phyloP scores from a whole-genome alignment of 2,329 filamentous ascomycete genomes.

The Colletotrichum lindemuthianum region DNA sequence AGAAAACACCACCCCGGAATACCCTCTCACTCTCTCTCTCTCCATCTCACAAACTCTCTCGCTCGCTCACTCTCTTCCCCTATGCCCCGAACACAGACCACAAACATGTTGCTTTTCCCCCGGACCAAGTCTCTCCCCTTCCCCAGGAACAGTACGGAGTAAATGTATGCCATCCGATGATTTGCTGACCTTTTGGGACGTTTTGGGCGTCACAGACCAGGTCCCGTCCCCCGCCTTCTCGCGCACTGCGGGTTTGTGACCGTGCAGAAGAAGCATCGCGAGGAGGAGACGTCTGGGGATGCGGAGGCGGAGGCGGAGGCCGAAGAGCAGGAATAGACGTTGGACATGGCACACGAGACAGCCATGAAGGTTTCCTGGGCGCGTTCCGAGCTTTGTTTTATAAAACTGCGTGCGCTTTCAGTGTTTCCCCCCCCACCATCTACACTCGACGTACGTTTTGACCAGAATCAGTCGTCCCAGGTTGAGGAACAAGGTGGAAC shows the following conservation, averaged over 20 bases:
- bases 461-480: neutral
- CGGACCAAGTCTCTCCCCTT: too few species aligned
- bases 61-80: too few species aligned
- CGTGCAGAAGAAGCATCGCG: slow-evolving; percentile 17
- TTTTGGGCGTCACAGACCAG: slow-evolving; percentile 23
- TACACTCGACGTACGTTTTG: neutral
- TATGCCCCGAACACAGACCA: too few species aligned
- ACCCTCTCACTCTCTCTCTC: neutral
- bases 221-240: slow-evolving; percentile 28
- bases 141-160: too few species aligned
- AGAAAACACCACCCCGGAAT: slow-evolving; percentile 7
- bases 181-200: slow-evolving; percentile 12
- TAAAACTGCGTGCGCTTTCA: too few species aligned
- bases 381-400: slow-evolving; percentile 1
- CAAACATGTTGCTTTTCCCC: too few species aligned
- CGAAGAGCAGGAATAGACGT: slow-evolving; percentile 23
- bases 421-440: neutral
- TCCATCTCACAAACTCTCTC: too few species aligned
- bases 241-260: slow-evolving; percentile 23
- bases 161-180: slow-evolving; percentile 16
- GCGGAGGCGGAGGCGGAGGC: slow-evolving; percentile 9
- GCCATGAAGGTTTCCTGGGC: slow-evolving; percentile 15
- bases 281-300: slow-evolving; percentile 15
- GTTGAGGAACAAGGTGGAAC: slow-evolving; percentile 12
- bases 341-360: neutral